These are phyloP conservation scores for Lyophyllum shimeji DNA, from an alignment of 768 basidiomycete genomes.

Conservation along the genomic window DNA sequence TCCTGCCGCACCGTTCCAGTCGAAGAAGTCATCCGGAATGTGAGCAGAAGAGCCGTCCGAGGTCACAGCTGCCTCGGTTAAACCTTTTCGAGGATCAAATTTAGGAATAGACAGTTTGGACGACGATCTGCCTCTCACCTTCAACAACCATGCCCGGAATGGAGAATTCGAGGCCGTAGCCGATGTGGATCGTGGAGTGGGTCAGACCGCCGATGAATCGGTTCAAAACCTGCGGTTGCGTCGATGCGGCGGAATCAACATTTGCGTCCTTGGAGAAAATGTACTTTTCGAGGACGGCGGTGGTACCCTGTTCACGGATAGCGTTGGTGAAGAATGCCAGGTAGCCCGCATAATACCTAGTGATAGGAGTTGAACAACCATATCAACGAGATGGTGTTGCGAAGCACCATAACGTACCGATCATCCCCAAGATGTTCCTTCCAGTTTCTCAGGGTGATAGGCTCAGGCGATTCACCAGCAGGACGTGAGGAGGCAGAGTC, in stretches of 20 bases:
- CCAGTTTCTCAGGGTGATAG: no score
- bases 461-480: no score
- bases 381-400: no score
- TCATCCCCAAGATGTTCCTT: no score
- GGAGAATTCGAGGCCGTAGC: not conserved
- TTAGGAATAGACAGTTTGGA: not conserved
- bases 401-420: no score
- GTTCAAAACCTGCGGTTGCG: not conserved
- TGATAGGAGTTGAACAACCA: no score
- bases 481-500: no score
- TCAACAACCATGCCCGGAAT: not conserved
- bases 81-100: constrained; percentile 35
- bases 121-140: not conserved
- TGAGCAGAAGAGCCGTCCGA: constrained; percentile 27
- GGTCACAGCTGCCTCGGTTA: constrained; percentile 57
- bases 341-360: constrained; percentile 54
- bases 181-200: not conserved
- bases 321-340: constrained; percentile 46
- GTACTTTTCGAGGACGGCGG: constrained; percentile 49
- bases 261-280: constrained; percentile 41
- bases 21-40: constrained; percentile 18
- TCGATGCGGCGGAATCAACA: not conserved
- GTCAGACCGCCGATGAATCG: not conserved
- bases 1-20: not conserved
- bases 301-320: constrained; percentile 39